Percentiles rank a stretch among this genome's conserved stretches.
phyloP scores from a whole-genome alignment of 768 basidiomycete species.

The Russula foetens region DNA sequence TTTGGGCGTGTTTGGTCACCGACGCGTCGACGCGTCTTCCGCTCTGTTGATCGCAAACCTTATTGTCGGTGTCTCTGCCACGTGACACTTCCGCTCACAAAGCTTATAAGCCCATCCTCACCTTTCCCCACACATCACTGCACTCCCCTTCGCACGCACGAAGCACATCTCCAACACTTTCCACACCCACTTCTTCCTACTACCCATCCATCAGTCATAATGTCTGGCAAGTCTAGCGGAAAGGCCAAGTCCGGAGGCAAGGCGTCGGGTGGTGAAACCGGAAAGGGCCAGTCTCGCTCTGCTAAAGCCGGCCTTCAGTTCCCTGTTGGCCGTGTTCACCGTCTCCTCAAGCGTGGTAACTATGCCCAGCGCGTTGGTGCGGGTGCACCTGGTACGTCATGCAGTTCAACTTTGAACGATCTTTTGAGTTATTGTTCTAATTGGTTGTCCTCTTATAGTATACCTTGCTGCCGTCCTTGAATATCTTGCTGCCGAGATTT shows the following conservation, averaged over 20 bases:
- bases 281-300: slow-evolving; percentile 61
- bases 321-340: slow-evolving; percentile 91
- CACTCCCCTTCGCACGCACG: slow-evolving; percentile 1
- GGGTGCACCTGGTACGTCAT: slow-evolving; percentile 65
- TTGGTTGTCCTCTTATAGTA: slow-evolving; percentile 35
- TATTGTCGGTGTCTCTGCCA: slow-evolving; percentile 7
- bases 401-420: neutral
- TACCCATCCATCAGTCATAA: slow-evolving; percentile 16
- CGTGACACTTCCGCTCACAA: neutral
- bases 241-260: slow-evolving; percentile 50
- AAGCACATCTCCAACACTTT: neutral
- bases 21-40: slow-evolving; percentile 28
- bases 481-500: slow-evolving; percentile 88
- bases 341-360: slow-evolving; percentile 80
- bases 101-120: slow-evolving; percentile 3
- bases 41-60: slow-evolving; percentile 29
- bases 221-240: slow-evolving; percentile 50
- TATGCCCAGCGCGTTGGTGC: slow-evolving; percentile 83
- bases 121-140: slow-evolving; percentile 5
- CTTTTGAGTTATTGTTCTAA: neutral
- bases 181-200: neutral
- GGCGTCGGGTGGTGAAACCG: slow-evolving; percentile 33
- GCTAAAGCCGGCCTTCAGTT: slow-evolving; percentile 74
- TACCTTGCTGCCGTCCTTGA: slow-evolving; percentile 92
- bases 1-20: slow-evolving; percentile 32